Evolutionary conservation across 176 grass and related monocot species (phyloP).

Genomic region (Neostapfia colusana): DNA sequence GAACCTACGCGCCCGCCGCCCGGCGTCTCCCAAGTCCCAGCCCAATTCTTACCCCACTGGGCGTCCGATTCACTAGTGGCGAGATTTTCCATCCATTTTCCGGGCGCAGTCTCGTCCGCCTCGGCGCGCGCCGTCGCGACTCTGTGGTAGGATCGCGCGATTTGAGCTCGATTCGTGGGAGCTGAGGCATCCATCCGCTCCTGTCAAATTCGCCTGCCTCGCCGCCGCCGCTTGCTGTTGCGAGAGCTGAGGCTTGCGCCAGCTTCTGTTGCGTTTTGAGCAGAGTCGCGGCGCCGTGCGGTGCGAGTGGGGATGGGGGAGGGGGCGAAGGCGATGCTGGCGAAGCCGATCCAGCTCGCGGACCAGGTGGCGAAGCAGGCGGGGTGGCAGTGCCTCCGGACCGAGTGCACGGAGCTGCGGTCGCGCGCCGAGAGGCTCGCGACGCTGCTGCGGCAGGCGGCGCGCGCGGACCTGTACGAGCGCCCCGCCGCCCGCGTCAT

Average conservation of each 20-base stretch:
- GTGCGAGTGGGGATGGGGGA: conserved; percentile 55
- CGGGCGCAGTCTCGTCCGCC: background rate
- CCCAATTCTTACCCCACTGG: background rate
- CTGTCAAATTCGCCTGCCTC: background rate
- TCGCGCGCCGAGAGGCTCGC: conserved; percentile 64
- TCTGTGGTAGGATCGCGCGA: background rate
- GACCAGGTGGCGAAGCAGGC: conserved; percentile 77
- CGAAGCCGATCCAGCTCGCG: conserved; percentile 80
- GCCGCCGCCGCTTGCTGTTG: background rate
- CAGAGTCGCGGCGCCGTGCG: background rate
- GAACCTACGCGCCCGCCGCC: conserved; percentile 9
- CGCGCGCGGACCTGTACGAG: conserved; percentile 79
- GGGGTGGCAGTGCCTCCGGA: conserved; percentile 50
- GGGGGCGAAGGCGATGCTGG: conserved; percentile 67
- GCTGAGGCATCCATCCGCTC: background rate
- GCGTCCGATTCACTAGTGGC: background rate
- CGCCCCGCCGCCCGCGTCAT: conserved; percentile 72
- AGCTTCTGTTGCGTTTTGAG: background rate
- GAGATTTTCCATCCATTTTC: conserved; percentile 31
- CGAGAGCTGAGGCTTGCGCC: too few relatives aligned
- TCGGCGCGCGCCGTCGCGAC: background rate
- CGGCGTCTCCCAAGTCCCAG: conserved; percentile 13
- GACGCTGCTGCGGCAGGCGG: conserved; percentile 79
- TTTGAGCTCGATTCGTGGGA: background rate
- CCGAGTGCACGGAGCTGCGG: conserved; percentile 72